Base-by-base conservation (phyloP, 148 eudicot species). In the Camellia granthamiana region DNA sequence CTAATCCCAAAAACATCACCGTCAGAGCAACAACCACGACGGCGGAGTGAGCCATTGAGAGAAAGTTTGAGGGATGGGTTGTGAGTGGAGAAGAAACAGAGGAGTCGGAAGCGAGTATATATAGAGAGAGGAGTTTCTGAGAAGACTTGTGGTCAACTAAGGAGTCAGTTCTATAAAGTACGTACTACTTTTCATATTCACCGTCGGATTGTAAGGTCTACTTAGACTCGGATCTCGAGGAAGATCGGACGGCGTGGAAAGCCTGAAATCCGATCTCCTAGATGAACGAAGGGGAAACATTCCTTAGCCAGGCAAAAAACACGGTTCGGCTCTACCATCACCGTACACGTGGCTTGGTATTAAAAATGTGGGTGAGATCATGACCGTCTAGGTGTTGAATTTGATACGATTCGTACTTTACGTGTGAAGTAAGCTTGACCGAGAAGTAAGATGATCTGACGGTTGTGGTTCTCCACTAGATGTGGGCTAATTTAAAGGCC, bases 11-110 rank as follows among this genome's bases (percentile, higher is more conserved):
- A 15, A 75, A n/a, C 16, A 75, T 42, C 9, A 52, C 8, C 51
- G 46, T 59, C 51, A 75, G 47, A 30, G 43, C 5, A n/a, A 5
- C 14, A 2, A 42, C 10, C 52, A 10, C 13, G 23, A 38, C 0
- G 13, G 23, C 3, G 11, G 77, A 42, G 63, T 9, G 5, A 41
- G 77, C 52, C 77, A 75, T 75, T 75, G 38, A 49, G 62, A 72
- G 61, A 23, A 6, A 16, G 19, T 46, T 43, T 4, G 11, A 23
- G 44, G 19, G n/a, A 5, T 30, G 7, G 16, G 2, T 66, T 38
- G 71, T 18, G 47, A 12, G 68, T 6, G 18, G 77, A 75, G 30
- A 16, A 42, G 21, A 58, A 75, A 18, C 65, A 58, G 52, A 42
- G 51, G 18, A 59, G 38, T 2, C 18, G 23, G 13, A 30, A 38